Evolutionary conservation across 768 basidiomycete genomes (phyloP).

Genomic region (Phanerodontia chrysosporium): DNA sequence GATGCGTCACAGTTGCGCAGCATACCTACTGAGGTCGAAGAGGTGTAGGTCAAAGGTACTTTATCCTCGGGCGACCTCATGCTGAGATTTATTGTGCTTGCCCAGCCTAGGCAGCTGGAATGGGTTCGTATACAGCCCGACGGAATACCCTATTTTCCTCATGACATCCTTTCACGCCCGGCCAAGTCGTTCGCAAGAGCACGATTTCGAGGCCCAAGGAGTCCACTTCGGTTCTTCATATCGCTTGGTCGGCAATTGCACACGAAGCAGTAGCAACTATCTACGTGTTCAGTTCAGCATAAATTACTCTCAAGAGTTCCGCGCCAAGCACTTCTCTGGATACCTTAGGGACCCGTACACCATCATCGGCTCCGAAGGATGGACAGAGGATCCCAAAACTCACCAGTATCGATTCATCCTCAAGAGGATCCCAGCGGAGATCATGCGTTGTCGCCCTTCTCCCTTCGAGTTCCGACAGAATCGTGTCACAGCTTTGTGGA

Average conservation of each 20-base stretch:
- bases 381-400: slow-evolving; percentile 13
- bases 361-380: slow-evolving; percentile 26
- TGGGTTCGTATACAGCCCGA: slow-evolving; percentile 9
- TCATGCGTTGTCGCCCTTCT: slow-evolving; percentile 26
- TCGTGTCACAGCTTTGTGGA: slow-evolving; percentile 28
- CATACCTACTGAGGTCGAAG: not conserved
- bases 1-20: not conserved
- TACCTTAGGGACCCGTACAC: slow-evolving; percentile 15
- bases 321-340: slow-evolving; percentile 22
- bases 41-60: not conserved
- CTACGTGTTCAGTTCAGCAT: slow-evolving; percentile 15
- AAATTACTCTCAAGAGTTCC: slow-evolving; percentile 20
- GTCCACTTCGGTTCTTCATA: slow-evolving; percentile 8
- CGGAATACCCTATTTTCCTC: slow-evolving; percentile 8
- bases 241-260: not conserved
- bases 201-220: slow-evolving; percentile 5
- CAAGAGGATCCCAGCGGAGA: slow-evolving; percentile 23
- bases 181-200: not conserved
- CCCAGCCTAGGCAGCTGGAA: slow-evolving; percentile 12
- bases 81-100: not conserved
- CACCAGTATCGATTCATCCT: slow-evolving; percentile 25
- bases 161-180: slow-evolving; percentile 11
- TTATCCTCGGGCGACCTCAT: not conserved
- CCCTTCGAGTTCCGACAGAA: slow-evolving; percentile 21
- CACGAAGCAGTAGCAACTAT: not conserved